Base-by-base conservation (phyloP, 148 eudicot genomes). In the Silene uniflora region DNA sequence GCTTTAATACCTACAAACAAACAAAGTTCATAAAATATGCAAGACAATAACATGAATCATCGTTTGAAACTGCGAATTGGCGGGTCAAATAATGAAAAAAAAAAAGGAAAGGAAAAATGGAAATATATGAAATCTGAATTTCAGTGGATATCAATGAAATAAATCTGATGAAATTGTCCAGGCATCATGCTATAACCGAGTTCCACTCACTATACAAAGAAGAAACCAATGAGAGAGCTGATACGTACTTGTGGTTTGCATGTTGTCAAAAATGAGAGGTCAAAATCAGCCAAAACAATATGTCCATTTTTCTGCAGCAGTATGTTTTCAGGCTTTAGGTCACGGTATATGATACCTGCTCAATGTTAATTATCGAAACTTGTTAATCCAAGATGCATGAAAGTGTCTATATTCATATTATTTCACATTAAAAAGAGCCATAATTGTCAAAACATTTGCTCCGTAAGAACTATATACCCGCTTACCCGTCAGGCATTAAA, bases 291-390 rank as follows among this genome's bases (percentile, higher is more conserved):
- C 85, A 95, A 80, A 42, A 95, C 88, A 49, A 90, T 72, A 79
- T 95, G 98, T 63, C 98, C 98, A 75, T 92, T 87, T 67, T 81
- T 83, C 74, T 95, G 97, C 70, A 95, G 89, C 63, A 95, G 84
- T 82, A 95, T 76, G 80, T 95, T 95, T 83, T 95, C 98, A 76
- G 98, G 98, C 84, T 95, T 95, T 72, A 95, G 75, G 84, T 95
- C 98, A 47, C 98, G 93, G 79, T 92, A 95, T 72, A 95, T 87
- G 76, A 95, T 87, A 72, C 98, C 98, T 95, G 90, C 74, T 76
- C 69, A 79, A 76, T 19, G 52, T 62, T 29, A 77, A 77, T 24
- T 46, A 75, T 56, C 42, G 24, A 69, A 65, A 19, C 54, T 69
- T 44, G 59, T 76, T 27, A 69, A 29, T n/a, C 44, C 67, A 47